These are phyloP conservation scores for Huntiella bhutanensis DNA, from an alignment of 2,329 filamentous ascomycete genomes.

Conservation along the genomic window DNA sequence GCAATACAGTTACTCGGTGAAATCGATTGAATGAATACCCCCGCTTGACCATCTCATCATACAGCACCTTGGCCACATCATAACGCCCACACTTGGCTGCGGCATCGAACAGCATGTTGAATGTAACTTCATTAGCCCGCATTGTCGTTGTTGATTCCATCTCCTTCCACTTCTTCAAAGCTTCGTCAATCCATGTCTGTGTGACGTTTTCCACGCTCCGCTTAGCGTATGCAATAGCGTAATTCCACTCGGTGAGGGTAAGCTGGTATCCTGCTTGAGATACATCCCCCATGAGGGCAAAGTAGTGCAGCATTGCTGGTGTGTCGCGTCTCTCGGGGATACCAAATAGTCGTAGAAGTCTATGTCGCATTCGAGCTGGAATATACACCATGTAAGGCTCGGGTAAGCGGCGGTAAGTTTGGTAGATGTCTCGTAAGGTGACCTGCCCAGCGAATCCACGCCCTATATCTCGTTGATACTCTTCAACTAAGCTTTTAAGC, in stretches of 20 bases:
- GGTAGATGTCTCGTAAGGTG: constrained; percentile 27
- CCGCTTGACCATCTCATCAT: constrained; percentile 59
- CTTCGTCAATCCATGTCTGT: constrained; percentile 21
- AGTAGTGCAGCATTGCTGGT: constrained; percentile 59
- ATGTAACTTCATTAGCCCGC: constrained; percentile 56
- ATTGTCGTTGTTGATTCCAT: constrained; percentile 63
- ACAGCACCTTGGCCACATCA: constrained; percentile 63
- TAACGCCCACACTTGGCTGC: constrained; percentile 76
- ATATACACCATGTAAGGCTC: constrained; percentile 33
- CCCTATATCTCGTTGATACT: constrained; percentile 13
- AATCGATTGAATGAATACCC: constrained; percentile 54
- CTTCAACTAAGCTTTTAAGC: constrained; percentile 23
- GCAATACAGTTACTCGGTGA: constrained; percentile 65
- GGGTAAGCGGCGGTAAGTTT: constrained; percentile 30
- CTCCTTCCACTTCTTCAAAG: constrained; percentile 64
- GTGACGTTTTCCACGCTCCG: constrained; percentile 37
- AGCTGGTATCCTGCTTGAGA: constrained; percentile 54
- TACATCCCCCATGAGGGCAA: constrained; percentile 69
- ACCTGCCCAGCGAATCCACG: constrained; percentile 23
- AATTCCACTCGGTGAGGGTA: constrained; percentile 57
- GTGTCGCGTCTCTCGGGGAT: constrained; percentile 36
- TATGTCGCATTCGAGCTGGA: constrained; percentile 33
- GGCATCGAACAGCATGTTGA: constrained; percentile 82
- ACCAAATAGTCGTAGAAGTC: constrained; percentile 50
- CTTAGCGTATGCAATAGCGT: constrained; percentile 60